Base-by-base conservation (phyloP, 1,284 basidiomycete species). In the Irpex sp. region DNA sequence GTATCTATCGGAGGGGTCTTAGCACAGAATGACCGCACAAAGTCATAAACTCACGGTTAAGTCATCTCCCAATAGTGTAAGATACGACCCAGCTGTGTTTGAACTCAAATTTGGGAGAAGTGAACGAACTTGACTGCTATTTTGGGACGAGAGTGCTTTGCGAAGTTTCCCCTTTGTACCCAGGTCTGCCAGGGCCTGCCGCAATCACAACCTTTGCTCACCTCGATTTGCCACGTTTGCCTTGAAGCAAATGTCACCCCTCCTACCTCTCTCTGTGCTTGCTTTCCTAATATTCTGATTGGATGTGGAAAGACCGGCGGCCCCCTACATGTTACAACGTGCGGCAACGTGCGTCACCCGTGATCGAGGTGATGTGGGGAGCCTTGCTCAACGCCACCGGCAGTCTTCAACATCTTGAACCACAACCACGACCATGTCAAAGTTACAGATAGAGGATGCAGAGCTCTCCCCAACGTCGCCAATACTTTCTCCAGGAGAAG, bases 401-500 rank as follows among this genome's bases (percentile, higher is more conserved):
- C 53, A 11, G 21, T 26, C 31, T 35, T 13, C n/a, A 51, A 15
- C 49, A 19, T 51, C 17, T 19, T 19, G 8, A 19, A 17, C 53
- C 57, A 4, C 4, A n/a, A 5, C 1, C 1, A n/a, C n/a, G 26
- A 33, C 61, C 56, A 58, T 58, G 56, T 50, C 56, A 15, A n/a
- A 33, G 9, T 46, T n/a, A 11, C 55, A 31, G 11, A 37, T 35
- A 19, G 43, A 58, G 9, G 63, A 66, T 9, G 31, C 31, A n/a
- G 61, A 65, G 31, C 17, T 59, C 15, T 66, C 62, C 3, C 58
- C 59, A 15, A 61, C 47, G 6, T 69, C 66, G 37, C 66, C 68
- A 47, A 60, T 67, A 50, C 63, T 66, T 60, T 70, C 70, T 51
- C 68, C 68, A 5, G 64, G 64, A 26, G 72, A 72, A 59, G 72